phyloP scores from a whole-genome alignment of 495 filamentous ascomycete species.

The Parmelia sp. region DNA sequence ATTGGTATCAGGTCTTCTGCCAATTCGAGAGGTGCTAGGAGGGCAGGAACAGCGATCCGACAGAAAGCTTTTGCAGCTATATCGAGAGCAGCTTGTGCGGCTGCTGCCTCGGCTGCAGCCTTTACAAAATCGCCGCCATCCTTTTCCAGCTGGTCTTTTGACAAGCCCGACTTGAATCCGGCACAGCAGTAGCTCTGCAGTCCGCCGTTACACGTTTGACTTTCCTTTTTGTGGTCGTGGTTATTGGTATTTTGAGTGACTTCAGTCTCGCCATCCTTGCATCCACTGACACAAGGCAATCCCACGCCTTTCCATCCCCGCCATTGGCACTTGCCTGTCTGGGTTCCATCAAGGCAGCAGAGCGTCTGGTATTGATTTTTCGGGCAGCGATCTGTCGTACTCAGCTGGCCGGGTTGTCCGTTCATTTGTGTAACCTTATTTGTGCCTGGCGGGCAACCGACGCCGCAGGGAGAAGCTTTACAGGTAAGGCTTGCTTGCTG shows the following conservation, averaged over 20 bases:
- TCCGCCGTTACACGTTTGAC: conserved; percentile 28
- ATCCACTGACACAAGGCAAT: conserved; percentile 25
- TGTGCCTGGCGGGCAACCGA: conserved; percentile 21
- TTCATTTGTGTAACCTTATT: conserved; percentile 25
- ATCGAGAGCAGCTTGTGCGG: conserved; percentile 27
- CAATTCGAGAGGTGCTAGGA: conserved; percentile 26
- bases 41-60: conserved; percentile 27
- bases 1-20: conserved; percentile 29
- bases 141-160: conserved; percentile 16
- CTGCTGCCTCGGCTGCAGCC: conserved; percentile 25
- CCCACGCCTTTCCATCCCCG: conserved; percentile 24
- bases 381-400: conserved; percentile 20
- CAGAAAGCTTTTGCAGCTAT: conserved; percentile 31
- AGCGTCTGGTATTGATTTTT: conserved; percentile 23
- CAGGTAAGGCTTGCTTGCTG: conserved; percentile 21
- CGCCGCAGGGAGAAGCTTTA: conserved; percentile 21
- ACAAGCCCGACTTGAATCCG: conserved; percentile 25
- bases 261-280: conserved; percentile 27
- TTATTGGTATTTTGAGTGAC: conserved; percentile 24
- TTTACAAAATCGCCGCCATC: conserved; percentile 25
- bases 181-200: conserved; percentile 29
- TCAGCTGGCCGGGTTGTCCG: conserved; percentile 27
- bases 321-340: conserved; percentile 28
- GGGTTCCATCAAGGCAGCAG: conserved; percentile 26
- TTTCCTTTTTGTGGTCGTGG: conserved; percentile 19